Conservation (phyloP, 2,329 filamentous ascomycete species). For the Colletotrichum lini region DNA sequence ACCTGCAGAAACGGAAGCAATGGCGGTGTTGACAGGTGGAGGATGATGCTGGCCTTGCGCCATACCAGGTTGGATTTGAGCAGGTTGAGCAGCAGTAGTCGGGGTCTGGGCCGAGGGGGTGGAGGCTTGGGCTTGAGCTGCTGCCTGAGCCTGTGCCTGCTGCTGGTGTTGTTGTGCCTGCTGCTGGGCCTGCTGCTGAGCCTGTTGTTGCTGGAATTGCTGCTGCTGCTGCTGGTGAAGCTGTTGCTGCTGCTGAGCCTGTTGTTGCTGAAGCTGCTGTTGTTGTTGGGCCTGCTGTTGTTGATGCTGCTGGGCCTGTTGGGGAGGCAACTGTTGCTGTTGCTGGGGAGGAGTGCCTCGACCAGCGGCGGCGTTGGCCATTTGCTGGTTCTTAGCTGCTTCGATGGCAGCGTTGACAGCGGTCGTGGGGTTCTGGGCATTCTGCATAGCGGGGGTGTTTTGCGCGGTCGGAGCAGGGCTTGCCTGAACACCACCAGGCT, state of each 20-base stretch:
- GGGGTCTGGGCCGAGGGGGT: constrained; percentile 29
- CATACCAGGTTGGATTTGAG: constrained; percentile 27
- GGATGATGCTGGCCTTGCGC: constrained; percentile 53
- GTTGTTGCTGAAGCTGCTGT: constrained; percentile 44
- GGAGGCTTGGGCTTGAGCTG: constrained; percentile 42
- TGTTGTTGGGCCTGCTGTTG: constrained; percentile 23
- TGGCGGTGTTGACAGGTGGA: constrained; percentile 64
- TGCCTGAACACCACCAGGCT: constrained; percentile 41
- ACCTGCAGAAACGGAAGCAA: constrained; percentile 54
- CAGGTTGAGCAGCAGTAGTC: constrained; percentile 22
- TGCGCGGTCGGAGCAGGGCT: constrained; percentile 11
- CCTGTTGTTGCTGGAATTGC: constrained; percentile 47
- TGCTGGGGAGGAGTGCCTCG: constrained; percentile 48
- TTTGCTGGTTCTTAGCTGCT: constrained; percentile 61
- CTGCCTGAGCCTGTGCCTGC: constrained; percentile 45
- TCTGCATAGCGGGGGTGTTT: constrained; percentile 39
- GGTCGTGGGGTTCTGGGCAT: constrained; percentile 51
- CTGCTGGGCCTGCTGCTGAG: constrained; percentile 47
- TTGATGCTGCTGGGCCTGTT: constrained; percentile 44
- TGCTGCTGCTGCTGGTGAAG: constrained; percentile 44
- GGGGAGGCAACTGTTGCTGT: constrained; percentile 38
- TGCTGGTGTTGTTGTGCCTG: constrained; percentile 45
- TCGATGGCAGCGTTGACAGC: constrained; percentile 62
- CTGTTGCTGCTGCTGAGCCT: constrained; percentile 47
- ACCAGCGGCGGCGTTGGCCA: constrained; percentile 45